phyloP scores from a whole-genome alignment of 1,284 basidiomycete genomes.

The Fomitopsis betulina region DNA sequence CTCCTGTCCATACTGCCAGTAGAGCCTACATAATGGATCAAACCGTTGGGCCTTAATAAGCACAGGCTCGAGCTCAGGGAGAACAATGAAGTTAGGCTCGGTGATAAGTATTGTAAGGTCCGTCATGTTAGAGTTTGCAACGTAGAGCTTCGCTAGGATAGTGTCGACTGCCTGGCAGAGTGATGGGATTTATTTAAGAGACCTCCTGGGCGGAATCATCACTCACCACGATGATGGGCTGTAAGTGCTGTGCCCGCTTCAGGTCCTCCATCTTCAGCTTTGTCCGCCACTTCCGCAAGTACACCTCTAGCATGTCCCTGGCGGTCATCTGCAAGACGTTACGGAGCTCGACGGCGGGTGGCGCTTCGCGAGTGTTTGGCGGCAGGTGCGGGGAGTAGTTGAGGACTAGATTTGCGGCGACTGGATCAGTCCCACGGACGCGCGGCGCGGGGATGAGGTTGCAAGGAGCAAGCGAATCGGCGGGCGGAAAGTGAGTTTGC shows the following conservation, averaged over 20 bases:
- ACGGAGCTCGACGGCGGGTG: slow-evolving; percentile 62
- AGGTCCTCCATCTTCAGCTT: slow-evolving; percentile 19
- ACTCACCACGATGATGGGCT: slow-evolving; percentile 16
- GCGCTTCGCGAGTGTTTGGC: slow-evolving; percentile 64
- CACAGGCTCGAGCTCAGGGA: slow-evolving; percentile 62
- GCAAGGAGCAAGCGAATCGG: neutral
- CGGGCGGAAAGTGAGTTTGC: slow-evolving; percentile 18
- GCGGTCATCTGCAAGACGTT: slow-evolving; percentile 56
- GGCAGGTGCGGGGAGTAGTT: slow-evolving; percentile 84
- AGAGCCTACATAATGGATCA: slow-evolving; percentile 61
- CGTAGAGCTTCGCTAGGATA: slow-evolving; percentile 71
- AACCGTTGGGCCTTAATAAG: slow-evolving; percentile 53
- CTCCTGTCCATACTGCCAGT: slow-evolving; percentile 52
- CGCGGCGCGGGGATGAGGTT: slow-evolving; percentile 13
- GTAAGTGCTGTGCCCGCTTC: slow-evolving; percentile 7
- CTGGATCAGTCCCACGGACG: slow-evolving; percentile 62
- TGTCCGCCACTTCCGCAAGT: slow-evolving; percentile 49
- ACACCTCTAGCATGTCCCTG: slow-evolving; percentile 61
- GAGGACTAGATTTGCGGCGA: slow-evolving; percentile 82
- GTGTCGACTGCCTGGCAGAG: slow-evolving; percentile 76
- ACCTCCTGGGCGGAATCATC: slow-evolving; percentile 6
- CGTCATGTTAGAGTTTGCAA: slow-evolving; percentile 49
- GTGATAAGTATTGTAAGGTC: slow-evolving; percentile 64
- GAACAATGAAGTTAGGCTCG: slow-evolving; percentile 51
- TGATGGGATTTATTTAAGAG: slow-evolving; percentile 7